Evolutionary conservation across 768 basidiomycete species (phyloP).

Genomic region (Suillus lakei): DNA sequence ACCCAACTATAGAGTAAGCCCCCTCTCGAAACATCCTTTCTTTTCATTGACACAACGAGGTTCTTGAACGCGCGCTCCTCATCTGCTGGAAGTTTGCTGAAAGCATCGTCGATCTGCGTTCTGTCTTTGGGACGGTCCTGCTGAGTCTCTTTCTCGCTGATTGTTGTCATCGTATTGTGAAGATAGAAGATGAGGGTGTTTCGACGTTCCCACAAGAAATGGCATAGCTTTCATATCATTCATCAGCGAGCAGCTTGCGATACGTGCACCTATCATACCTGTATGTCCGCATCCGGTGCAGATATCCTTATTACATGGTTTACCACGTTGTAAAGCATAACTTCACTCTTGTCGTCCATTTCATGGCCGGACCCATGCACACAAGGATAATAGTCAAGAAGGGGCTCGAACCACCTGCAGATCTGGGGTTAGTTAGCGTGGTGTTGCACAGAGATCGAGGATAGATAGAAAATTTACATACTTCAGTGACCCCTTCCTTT

Average conservation of each 20-base stretch:
- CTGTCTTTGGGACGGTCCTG: background rate
- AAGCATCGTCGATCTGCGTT: background rate
- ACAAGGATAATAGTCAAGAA: background rate
- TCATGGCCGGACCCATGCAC: background rate
- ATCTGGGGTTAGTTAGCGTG: background rate
- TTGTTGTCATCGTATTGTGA: background rate
- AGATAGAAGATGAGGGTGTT: background rate
- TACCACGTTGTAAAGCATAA: background rate
- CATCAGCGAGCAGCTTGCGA: background rate
- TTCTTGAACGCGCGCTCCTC: background rate
- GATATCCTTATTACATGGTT: background rate
- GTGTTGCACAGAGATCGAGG: too few species aligned
- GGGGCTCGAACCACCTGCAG: constrained; percentile 1
- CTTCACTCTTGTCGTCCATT: background rate
- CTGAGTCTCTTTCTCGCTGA: background rate
- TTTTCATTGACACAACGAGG: background rate
- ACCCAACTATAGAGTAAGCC: background rate
- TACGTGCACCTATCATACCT: background rate
- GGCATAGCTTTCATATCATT: background rate
- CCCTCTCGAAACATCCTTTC: background rate
- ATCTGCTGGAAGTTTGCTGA: background rate
- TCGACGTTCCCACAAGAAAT: background rate
- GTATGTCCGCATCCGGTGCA: background rate
- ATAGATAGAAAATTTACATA: background rate
- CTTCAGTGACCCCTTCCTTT: background rate